Percentiles rank a stretch among this genome's conserved stretches.
Evolutionary conservation across 768 basidiomycete species (phyloP).

Genomic region (Calocybe gangraenosa): DNA sequence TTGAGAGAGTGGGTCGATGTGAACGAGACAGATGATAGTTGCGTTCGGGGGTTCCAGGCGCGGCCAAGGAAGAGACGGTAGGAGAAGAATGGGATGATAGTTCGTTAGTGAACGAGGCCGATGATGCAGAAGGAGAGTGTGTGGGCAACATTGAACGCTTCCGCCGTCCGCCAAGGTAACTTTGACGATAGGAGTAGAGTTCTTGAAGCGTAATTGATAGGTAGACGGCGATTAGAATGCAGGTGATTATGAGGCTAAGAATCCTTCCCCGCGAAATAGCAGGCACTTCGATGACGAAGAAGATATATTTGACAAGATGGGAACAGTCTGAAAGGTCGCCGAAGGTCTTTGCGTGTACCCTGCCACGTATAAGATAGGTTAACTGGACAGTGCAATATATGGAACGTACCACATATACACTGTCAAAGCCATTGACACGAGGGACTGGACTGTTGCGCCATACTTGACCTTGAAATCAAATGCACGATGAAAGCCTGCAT

Average conservation of each 20-base stretch:
- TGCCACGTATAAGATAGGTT: constrained; percentile 7
- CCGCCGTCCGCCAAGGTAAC: constrained; percentile 3
- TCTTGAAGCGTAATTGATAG: constrained; percentile 30
- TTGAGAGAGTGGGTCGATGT: not conserved
- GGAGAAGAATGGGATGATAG: not conserved
- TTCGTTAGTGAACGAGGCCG: not conserved
- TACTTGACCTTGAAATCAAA: constrained; percentile 31
- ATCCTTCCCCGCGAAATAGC: constrained; percentile 28
- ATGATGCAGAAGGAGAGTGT: not conserved
- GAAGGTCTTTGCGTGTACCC: constrained; percentile 27
- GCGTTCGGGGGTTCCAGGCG: not conserved
- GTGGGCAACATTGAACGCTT: constrained; percentile 1
- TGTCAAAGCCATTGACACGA: constrained; percentile 34
- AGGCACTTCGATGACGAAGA: constrained; percentile 28
- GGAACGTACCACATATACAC: constrained; percentile 31
- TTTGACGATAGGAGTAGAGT: constrained; percentile 25
- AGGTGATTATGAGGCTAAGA: constrained; percentile 27
- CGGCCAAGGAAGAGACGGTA: not conserved
- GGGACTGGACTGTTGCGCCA: constrained; percentile 34
- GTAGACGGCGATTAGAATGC: constrained; percentile 27
- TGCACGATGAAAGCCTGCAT: constrained; percentile 3
- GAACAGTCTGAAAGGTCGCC: constrained; percentile 25
- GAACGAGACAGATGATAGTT: not conserved
- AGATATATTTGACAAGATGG: constrained; percentile 25
- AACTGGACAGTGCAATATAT: not conserved